Evolutionary conservation across 345 rosid genomes (phyloP).

Genomic region (Geranium rotundifolium): DNA sequence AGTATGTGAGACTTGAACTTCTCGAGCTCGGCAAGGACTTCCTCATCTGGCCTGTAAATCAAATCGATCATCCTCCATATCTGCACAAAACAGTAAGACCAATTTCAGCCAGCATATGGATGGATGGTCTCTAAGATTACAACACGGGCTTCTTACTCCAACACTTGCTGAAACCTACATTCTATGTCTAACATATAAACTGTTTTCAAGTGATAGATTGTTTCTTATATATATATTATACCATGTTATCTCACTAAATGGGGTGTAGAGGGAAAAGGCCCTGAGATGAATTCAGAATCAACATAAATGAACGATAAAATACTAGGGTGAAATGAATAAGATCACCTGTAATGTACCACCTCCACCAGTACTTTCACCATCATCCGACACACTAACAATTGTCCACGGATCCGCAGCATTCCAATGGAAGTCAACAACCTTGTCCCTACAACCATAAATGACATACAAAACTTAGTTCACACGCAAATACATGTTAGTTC

Average conservation of each 20-base stretch:
- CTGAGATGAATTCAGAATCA: too few species aligned
- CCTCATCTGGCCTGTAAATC: constrained; percentile 19
- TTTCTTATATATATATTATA: too few species aligned
- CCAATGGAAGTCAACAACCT: constrained; percentile 9
- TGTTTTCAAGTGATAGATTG: too few species aligned
- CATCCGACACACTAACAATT: constrained; percentile 24
- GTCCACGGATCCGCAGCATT: constrained; percentile 25
- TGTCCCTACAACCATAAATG: constrained; percentile 7
- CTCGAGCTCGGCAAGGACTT: constrained; percentile 11
- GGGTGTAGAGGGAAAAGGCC: too few species aligned
- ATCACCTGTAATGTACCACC: constrained; percentile 21
- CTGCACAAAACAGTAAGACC: constrained; percentile 7
- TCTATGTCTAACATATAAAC: too few species aligned
- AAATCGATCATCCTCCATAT: constrained; percentile 25
- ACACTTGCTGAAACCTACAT: too few species aligned
- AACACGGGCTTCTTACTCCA: not conserved
- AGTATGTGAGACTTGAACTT: not conserved
- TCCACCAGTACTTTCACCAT: constrained; percentile 16
- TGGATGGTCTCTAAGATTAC: not conserved
- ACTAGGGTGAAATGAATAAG: not conserved
- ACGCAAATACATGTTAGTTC: too few species aligned
- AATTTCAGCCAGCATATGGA: not conserved
- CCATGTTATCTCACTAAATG: too few species aligned
- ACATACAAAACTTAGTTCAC: not conserved
- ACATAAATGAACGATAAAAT: too few species aligned